phyloP scores from a whole-genome alignment of 495 filamentous ascomycete genomes.

The Neurospora tetraspora region DNA sequence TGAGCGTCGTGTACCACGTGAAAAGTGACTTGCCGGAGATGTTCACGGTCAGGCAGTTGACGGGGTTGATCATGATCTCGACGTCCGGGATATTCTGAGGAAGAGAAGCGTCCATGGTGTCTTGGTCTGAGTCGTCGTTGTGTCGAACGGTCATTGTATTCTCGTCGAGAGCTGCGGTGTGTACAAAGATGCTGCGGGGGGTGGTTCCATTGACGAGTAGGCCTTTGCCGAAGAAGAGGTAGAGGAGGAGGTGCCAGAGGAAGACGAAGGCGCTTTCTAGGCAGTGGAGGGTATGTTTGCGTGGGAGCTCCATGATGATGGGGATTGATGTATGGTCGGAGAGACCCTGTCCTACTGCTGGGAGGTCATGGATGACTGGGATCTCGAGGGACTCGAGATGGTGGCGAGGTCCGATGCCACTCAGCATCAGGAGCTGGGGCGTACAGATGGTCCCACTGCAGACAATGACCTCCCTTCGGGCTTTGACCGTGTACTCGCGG shows the following conservation, averaged over 20 bases:
- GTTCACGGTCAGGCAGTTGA: not conserved
- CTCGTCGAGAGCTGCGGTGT: slow-evolving; percentile 12
- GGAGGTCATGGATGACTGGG: slow-evolving; percentile 34
- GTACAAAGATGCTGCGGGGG: slow-evolving; percentile 9
- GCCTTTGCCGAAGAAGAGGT: slow-evolving; percentile 13
- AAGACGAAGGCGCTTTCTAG: slow-evolving; percentile 3
- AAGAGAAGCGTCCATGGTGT: slow-evolving; percentile 8
- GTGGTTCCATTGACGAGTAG: slow-evolving; percentile 7
- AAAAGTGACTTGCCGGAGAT: slow-evolving; percentile 4
- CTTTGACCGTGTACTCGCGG: slow-evolving; percentile 9
- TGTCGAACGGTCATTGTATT: slow-evolving; percentile 6
- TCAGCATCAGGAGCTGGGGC: slow-evolving; percentile 20
- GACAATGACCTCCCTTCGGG: slow-evolving; percentile 16
- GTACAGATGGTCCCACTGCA: slow-evolving; percentile 11
- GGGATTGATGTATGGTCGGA: slow-evolving; percentile 14
- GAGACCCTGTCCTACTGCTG: slow-evolving; percentile 13
- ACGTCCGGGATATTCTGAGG: slow-evolving; percentile 16
- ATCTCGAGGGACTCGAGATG: slow-evolving; percentile 48
- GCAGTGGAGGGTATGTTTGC: slow-evolving; percentile 13
- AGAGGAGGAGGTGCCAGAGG: slow-evolving; percentile 15
- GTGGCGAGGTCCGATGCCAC: slow-evolving; percentile 16
- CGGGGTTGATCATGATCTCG: slow-evolving; percentile 19
- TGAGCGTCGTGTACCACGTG: slow-evolving; percentile 12
- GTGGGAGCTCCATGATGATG: slow-evolving; percentile 14
- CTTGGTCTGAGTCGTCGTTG: not conserved